Evolutionary conservation across 2,329 filamentous ascomycete species (phyloP).

Genomic region (Penicillium decumbens): DNA sequence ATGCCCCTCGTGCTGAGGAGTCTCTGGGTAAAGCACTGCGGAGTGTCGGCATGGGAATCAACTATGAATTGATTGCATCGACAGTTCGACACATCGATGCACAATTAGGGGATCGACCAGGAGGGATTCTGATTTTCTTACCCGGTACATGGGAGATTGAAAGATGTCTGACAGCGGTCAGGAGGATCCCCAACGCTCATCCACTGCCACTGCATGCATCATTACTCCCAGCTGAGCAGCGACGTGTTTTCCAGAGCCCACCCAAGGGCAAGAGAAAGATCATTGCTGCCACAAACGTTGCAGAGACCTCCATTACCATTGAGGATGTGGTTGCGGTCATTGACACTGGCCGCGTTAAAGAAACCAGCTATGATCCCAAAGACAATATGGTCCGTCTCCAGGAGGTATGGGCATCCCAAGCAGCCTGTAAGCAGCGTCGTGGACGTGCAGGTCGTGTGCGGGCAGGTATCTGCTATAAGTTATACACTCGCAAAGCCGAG

Average conservation of each 20-base stretch:
- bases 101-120: conserved; percentile 66
- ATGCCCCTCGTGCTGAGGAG: conserved; percentile 46
- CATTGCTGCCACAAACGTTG: conserved; percentile 92
- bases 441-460: conserved; percentile 91
- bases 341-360: conserved; percentile 91
- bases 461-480: conserved; percentile 87
- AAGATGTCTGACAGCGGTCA: conserved; percentile 66
- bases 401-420: conserved; percentile 90
- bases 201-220: conserved; percentile 89
- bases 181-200: conserved; percentile 62
- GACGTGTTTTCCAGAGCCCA: conserved; percentile 72
- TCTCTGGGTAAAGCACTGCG: conserved; percentile 65
- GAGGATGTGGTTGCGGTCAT: conserved; percentile 96
- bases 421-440: conserved; percentile 88
- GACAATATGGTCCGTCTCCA: conserved; percentile 93
- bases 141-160: conserved; percentile 91
- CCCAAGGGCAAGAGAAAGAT: conserved; percentile 82
- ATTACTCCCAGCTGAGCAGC: conserved; percentile 80
- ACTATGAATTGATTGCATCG: conserved; percentile 79
- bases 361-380: conserved; percentile 86
- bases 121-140: conserved; percentile 91
- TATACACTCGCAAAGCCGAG: conserved; percentile 85
- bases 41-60: conserved; percentile 75
- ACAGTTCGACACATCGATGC: conserved; percentile 77
- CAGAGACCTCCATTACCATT: conserved; percentile 97